Evolutionary conservation across 768 basidiomycete genomes (phyloP).

Genomic region (Xanthoconium stramineum): DNA sequence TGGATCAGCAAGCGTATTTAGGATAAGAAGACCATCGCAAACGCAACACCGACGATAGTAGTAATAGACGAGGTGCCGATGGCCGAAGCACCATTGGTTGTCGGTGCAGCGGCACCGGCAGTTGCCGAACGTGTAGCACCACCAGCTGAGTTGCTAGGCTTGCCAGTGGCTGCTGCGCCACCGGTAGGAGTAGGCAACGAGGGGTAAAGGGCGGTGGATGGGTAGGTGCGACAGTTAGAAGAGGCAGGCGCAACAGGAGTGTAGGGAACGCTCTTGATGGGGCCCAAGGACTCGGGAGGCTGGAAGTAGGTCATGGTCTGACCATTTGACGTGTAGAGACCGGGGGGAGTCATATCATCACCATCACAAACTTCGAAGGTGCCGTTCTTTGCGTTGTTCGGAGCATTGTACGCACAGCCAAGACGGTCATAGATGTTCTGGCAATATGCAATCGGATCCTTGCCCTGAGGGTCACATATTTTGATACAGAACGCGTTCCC

Average conservation of each 20-base stretch:
- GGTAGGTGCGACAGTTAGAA: constrained; percentile 41
- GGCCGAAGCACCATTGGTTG: constrained; percentile 16
- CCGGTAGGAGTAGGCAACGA: constrained; percentile 14
- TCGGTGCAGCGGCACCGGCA: constrained; percentile 16
- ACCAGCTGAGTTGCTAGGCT: not conserved
- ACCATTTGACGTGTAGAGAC: constrained; percentile 44
- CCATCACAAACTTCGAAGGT: constrained; percentile 64
- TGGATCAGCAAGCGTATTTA: constrained; percentile 5
- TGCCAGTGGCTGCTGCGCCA: not conserved
- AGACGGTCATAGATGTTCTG: constrained; percentile 74
- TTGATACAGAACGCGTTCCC: constrained; percentile 65
- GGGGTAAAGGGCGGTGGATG: constrained; percentile 36
- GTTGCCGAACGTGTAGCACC: constrained; percentile 13
- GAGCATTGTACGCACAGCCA: constrained; percentile 72
- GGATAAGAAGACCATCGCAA: constrained; percentile 36
- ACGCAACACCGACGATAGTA: constrained; percentile 30
- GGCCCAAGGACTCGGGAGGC: constrained; percentile 45
- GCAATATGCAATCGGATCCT: constrained; percentile 55
- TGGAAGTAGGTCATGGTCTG: constrained; percentile 42
- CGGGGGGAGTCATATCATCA: constrained; percentile 62
- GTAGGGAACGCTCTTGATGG: constrained; percentile 46
- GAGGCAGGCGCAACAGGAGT: constrained; percentile 37
- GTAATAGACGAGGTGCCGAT: constrained; percentile 31
- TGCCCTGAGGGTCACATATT: constrained; percentile 56
- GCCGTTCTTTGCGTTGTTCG: constrained; percentile 55